Conservation (phyloP, 257 asterid species). For the Nicotiana tabacum region DNA sequence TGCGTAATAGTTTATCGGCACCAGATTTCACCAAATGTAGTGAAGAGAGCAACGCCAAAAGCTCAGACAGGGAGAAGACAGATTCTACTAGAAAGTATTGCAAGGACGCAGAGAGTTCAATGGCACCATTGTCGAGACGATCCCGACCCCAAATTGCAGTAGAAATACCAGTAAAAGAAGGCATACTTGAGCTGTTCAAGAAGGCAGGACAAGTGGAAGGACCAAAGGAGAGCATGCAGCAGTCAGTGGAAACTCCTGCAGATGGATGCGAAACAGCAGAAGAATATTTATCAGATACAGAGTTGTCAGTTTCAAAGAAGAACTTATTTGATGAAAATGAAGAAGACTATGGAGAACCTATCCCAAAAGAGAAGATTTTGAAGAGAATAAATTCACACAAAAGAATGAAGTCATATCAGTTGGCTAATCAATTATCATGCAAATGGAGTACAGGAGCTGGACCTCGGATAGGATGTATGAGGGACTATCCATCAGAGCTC, state of each 20-base stretch:
- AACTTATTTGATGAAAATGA: constrained; percentile 44
- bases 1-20: constrained; percentile 43
- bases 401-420: constrained; percentile 60
- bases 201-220: not conserved
- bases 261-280: constrained; percentile 82
- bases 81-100: not conserved
- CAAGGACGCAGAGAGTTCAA: constrained; percentile 13
- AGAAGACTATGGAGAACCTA: constrained; percentile 36
- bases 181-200: constrained; percentile 34
- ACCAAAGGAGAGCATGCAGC: not conserved
- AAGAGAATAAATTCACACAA: constrained; percentile 62
- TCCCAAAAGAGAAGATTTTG: constrained; percentile 57
- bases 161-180: constrained; percentile 47
- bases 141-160: constrained; percentile 56
- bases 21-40: constrained; percentile 27
- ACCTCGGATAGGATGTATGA: constrained; percentile 79
- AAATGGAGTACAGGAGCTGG: constrained; percentile 95
- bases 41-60: constrained; percentile 17
- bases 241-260: constrained; percentile 25
- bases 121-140: constrained; percentile 40
- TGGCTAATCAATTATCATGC: constrained; percentile 65
- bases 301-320: constrained; percentile 45
- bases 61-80: constrained; percentile 10
- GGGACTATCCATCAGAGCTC: constrained; percentile 87
- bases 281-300: constrained; percentile 56